Percentiles rank a stretch among this genome's conserved stretches.
These are phyloP conservation scores for Aspergillus leporis DNA, from an alignment of 495 filamentous ascomycete genomes.

Conservation along the genomic window DNA sequence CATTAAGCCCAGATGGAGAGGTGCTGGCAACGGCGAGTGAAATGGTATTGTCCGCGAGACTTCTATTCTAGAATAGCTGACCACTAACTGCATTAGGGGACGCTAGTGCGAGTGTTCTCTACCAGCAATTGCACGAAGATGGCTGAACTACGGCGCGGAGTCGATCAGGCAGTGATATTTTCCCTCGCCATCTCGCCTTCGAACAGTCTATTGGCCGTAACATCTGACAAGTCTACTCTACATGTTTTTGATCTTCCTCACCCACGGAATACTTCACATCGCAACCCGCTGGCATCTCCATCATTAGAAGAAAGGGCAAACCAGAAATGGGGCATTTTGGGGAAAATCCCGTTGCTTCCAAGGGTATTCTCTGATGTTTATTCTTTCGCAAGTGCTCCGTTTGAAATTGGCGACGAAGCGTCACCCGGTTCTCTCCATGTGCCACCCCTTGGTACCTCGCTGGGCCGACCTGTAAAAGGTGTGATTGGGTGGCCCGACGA, in stretches of 20 bases:
- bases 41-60: conserved; percentile 50
- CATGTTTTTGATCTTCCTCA: conserved; percentile 83
- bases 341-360: conserved; percentile 76
- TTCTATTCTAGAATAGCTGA: neutral
- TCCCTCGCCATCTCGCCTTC: conserved; percentile 84
- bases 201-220: conserved; percentile 77
- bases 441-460: conserved; percentile 46
- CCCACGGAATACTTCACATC: conserved; percentile 32
- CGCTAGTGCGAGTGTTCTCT: conserved; percentile 80
- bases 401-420: conserved; percentile 75
- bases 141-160: conserved; percentile 81
- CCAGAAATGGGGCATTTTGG: conserved; percentile 79
- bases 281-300: conserved; percentile 35
- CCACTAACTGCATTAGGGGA: conserved; percentile 58
- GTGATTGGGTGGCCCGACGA: conserved; percentile 75
- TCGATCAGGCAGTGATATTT: conserved; percentile 85
- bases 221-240: conserved; percentile 94
- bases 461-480: conserved; percentile 68
- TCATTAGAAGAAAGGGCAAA: conserved; percentile 48
- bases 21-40: conserved; percentile 90
- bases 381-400: conserved; percentile 70
- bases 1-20: conserved; percentile 77
- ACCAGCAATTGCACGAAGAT: conserved; percentile 75
- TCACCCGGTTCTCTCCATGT: conserved; percentile 41
- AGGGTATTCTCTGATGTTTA: conserved; percentile 83